Evolutionary conservation across 495 filamentous ascomycete genomes (phyloP).

Genomic region (Xylaria flabelliformis): DNA sequence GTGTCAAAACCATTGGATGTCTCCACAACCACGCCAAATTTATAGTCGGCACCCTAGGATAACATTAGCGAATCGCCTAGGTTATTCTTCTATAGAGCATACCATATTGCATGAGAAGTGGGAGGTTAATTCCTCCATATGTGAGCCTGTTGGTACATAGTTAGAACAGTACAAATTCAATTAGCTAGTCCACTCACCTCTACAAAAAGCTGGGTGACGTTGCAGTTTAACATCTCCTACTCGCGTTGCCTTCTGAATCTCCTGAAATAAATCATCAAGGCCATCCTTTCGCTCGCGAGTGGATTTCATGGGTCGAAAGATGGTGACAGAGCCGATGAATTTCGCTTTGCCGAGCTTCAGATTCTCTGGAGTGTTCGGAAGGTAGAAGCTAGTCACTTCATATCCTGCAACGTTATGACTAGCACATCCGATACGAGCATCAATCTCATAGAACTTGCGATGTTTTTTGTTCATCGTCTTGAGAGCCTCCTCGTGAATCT

Average conservation of each 20-base stretch:
- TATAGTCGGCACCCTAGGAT: constrained; percentile 79
- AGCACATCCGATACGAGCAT: not conserved
- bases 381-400: constrained; percentile 40
- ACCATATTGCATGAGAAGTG: constrained; percentile 80
- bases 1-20: constrained; percentile 65
- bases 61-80: constrained; percentile 27
- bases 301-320: constrained; percentile 62
- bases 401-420: constrained; percentile 34
- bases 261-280: constrained; percentile 67
- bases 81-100: constrained; percentile 35
- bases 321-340: constrained; percentile 63
- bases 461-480: not conserved
- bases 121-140: constrained; percentile 59
- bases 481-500: constrained; percentile 27
- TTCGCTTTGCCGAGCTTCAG: not conserved
- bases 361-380: constrained; percentile 37
- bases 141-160: constrained; percentile 37
- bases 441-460: not conserved
- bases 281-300: constrained; percentile 61
- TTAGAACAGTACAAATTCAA: not conserved
- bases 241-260: constrained; percentile 57
- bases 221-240: constrained; percentile 61
- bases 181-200: constrained; percentile 34
- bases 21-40: constrained; percentile 73
- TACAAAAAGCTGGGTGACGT: constrained; percentile 54